Percentiles rank a stretch among this genome's conserved stretches.
These are phyloP conservation scores for Venturiaceae sp. DNA, from an alignment of 2,329 filamentous ascomycete genomes.

Conservation along the genomic window DNA sequence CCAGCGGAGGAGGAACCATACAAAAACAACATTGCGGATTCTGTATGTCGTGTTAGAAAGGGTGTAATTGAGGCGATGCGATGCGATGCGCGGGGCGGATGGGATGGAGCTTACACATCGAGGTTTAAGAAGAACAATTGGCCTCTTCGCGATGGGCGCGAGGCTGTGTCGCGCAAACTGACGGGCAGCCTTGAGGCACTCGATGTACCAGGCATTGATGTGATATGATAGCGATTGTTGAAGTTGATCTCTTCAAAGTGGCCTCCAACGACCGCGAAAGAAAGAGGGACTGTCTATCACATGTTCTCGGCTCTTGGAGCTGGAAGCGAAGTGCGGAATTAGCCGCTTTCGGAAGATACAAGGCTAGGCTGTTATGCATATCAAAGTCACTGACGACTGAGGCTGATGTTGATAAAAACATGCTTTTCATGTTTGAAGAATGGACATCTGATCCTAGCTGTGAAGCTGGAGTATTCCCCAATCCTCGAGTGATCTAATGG, in stretches of 20 bases:
- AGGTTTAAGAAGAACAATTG: constrained; percentile 51
- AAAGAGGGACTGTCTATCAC: background rate
- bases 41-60: constrained; percentile 35
- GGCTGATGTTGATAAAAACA: background rate
- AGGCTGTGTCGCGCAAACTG: constrained; percentile 58
- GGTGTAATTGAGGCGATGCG: background rate
- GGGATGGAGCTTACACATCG: constrained; percentile 50
- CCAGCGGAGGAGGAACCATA: constrained; percentile 79
- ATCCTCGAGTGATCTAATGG: background rate
- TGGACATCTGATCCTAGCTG: background rate
- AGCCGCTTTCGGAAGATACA: background rate
- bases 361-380: background rate
- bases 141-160: constrained; percentile 45
- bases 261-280: background rate
- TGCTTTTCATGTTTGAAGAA: background rate
- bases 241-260: background rate
- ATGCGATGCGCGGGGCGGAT: constrained; percentile 6
- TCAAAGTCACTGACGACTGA: background rate
- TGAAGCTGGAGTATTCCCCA: background rate
- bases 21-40: constrained; percentile 77
- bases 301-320: background rate
- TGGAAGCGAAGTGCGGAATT: background rate
- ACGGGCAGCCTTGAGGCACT: constrained; percentile 57
- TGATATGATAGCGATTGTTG: background rate
- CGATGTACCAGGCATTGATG: constrained; percentile 26